Conservation (phyloP, 2,329 filamentous ascomycete genomes). For the Aspergillus spinulosporus region DNA sequence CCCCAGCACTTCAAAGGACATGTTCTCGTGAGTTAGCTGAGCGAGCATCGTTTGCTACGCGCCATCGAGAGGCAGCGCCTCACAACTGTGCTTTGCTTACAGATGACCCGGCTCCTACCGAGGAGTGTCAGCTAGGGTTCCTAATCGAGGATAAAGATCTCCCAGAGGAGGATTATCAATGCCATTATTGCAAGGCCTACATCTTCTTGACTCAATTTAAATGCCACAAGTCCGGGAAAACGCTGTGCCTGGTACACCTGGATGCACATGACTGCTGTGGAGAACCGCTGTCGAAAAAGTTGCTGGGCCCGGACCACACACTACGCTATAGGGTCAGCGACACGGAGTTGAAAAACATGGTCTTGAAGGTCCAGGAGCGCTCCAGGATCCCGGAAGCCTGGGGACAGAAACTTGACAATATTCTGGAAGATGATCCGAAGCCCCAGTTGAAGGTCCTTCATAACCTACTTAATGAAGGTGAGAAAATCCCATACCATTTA, state of each 20-base stretch:
- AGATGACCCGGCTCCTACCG: slow-evolving; percentile 45
- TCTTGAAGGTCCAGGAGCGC: slow-evolving; percentile 80
- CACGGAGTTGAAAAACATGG: slow-evolving; percentile 64
- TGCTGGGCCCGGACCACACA: slow-evolving; percentile 67
- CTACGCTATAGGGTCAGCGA: slow-evolving; percentile 76
- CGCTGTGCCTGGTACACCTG: slow-evolving; percentile 79
- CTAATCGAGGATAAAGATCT: slow-evolving; percentile 71
- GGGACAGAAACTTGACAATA: slow-evolving; percentile 84
- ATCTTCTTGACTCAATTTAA: slow-evolving; percentile 88
- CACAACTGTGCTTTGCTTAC: slow-evolving; percentile 58
- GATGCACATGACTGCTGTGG: slow-evolving; percentile 80
- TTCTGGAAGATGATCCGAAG: slow-evolving; percentile 78
- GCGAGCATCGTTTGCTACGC: slow-evolving; percentile 67
- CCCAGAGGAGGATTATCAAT: slow-evolving; percentile 89
- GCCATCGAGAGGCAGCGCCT: slow-evolving; percentile 58
- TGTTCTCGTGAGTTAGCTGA: slow-evolving; percentile 69
- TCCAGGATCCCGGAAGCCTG: slow-evolving; percentile 81
- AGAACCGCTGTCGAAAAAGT: slow-evolving; percentile 64
- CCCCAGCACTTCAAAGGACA: slow-evolving; percentile 79
- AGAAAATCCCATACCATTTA: slow-evolving; percentile 90
- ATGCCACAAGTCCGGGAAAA: slow-evolving; percentile 77
- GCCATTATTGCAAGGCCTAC: slow-evolving; percentile 87
- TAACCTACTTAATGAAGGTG: slow-evolving; percentile 83
- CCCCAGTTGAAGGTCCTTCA: slow-evolving; percentile 86
- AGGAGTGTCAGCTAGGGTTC: slow-evolving; percentile 60